These are phyloP conservation scores for Dactylellina sp. DNA, from an alignment of 2,329 filamentous ascomycete species.

Conservation along the genomic window DNA sequence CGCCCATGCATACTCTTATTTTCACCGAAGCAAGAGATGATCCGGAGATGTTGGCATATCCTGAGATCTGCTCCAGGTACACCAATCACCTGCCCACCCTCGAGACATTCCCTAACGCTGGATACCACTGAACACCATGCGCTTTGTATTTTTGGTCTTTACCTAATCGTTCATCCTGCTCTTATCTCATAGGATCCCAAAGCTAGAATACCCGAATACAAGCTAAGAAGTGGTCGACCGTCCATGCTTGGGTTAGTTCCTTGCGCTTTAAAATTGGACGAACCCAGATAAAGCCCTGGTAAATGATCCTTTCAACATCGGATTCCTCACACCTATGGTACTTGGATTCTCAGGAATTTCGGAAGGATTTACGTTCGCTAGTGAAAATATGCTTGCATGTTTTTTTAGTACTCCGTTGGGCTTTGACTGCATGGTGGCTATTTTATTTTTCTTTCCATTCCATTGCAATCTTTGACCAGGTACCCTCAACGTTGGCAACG, in stretches of 20 bases:
- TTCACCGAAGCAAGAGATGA: constrained; percentile 43
- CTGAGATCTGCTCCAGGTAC: constrained; percentile 46
- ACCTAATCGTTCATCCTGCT: constrained; percentile 27
- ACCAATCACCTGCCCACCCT: constrained; percentile 22
- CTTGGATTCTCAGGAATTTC: constrained; percentile 28
- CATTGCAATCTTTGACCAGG: constrained; percentile 13
- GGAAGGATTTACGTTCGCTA: constrained; percentile 49
- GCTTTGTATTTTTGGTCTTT: constrained; percentile 33
- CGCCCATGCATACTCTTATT: constrained; percentile 33
- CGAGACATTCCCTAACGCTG: background rate
- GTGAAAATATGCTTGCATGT: constrained; percentile 44
- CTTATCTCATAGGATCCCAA: constrained; percentile 33
- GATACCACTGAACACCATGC: constrained; percentile 1
- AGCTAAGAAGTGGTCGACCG: constrained; percentile 1
- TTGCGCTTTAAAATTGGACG: constrained; percentile 49
- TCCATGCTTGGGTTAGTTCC: constrained; percentile 29
- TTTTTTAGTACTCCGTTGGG: constrained; percentile 4
- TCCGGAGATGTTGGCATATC: constrained; percentile 26
- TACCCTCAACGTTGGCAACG: constrained; percentile 21
- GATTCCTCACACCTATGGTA: constrained; percentile 21
- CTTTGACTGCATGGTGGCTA: constrained; percentile 43
- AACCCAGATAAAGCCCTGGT: constrained; percentile 29
- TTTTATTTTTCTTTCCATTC: constrained; percentile 4
- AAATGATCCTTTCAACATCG: constrained; percentile 29
- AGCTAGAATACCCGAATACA: constrained; percentile 28